A percentile compares a stretch with the other conserved stretches of the same genome.
Evolutionary conservation across 208 protist genomes (phyloP).

Genomic region (Leishmania tropica): DNA sequence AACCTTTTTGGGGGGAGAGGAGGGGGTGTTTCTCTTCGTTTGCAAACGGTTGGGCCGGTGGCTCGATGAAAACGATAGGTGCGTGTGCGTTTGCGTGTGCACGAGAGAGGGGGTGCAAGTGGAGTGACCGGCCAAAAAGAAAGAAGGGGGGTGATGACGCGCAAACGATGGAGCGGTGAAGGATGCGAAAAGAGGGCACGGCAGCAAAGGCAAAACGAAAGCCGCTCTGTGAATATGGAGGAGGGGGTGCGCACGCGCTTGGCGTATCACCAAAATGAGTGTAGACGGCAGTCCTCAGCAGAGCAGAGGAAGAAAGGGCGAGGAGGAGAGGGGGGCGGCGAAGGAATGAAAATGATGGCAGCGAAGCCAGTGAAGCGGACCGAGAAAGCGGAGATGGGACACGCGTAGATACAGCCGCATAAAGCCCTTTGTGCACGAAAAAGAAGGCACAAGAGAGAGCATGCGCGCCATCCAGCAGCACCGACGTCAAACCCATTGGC

Average conservation of each 20-base stretch:
- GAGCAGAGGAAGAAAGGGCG: neutral
- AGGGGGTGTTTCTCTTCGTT: neutral
- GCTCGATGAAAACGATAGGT: neutral
- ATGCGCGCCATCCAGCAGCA: neutral
- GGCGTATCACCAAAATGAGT: neutral
- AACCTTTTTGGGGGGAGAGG: too few relatives aligned
- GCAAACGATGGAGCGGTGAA: too few relatives aligned
- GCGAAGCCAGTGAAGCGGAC: neutral
- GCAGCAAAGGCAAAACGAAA: too few relatives aligned
- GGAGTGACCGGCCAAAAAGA: too few relatives aligned
- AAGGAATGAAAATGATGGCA: neutral
- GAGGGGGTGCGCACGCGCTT: neutral
- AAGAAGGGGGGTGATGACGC: too few relatives aligned
- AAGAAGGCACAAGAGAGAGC: neutral
- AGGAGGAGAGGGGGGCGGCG: neutral
- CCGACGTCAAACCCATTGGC: neutral
- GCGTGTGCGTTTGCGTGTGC: neutral
- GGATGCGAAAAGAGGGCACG: too few relatives aligned
- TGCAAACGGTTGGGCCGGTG: neutral
- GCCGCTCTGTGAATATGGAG: too few relatives aligned
- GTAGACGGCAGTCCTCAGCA: neutral
- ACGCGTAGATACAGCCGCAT: neutral
- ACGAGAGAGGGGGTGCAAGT: too few relatives aligned
- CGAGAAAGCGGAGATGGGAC: neutral
- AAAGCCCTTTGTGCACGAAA: neutral